Percentiles rank a stretch among this genome's conserved stretches.
These are phyloP conservation scores for Ophiostoma novo-ulmi DNA, from an alignment of 2,329 filamentous ascomycete genomes.

Conservation along the genomic window DNA sequence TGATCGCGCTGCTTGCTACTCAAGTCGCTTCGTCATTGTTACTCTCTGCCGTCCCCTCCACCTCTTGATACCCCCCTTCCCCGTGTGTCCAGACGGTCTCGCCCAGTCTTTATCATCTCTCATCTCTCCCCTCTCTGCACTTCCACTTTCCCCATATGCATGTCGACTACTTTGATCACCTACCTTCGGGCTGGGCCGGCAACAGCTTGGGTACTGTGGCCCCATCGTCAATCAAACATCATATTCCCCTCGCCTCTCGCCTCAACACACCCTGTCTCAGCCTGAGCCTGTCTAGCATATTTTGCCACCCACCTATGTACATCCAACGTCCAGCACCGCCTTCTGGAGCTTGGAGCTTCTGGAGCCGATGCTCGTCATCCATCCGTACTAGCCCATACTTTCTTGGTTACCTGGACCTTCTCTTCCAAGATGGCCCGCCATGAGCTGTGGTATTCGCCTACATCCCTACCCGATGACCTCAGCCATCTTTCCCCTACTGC, in stretches of 20 bases:
- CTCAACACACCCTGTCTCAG: too few species aligned
- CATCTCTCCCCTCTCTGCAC: not conserved
- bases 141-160: not conserved
- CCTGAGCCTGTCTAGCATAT: not conserved
- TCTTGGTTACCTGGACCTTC: not conserved
- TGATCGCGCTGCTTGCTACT: not conserved
- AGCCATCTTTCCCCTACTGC: not conserved
- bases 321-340: not conserved
- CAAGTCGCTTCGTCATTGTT: not conserved
- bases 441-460: not conserved
- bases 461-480: not conserved
- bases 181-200: not conserved
- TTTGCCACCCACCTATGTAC: not conserved
- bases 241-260: not conserved
- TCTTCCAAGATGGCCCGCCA: not conserved
- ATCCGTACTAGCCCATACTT: not conserved
- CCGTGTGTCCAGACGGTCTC: not conserved
- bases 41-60: constrained; percentile 13
- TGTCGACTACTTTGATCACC: not conserved
- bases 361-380: not conserved
- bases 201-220: not conserved
- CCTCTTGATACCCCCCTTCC: not conserved
- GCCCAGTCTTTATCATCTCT: not conserved
- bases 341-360: not conserved
- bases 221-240: not conserved